phyloP scores from a whole-genome alignment of 495 filamentous ascomycete genomes.

The Cercophora sp. region DNA sequence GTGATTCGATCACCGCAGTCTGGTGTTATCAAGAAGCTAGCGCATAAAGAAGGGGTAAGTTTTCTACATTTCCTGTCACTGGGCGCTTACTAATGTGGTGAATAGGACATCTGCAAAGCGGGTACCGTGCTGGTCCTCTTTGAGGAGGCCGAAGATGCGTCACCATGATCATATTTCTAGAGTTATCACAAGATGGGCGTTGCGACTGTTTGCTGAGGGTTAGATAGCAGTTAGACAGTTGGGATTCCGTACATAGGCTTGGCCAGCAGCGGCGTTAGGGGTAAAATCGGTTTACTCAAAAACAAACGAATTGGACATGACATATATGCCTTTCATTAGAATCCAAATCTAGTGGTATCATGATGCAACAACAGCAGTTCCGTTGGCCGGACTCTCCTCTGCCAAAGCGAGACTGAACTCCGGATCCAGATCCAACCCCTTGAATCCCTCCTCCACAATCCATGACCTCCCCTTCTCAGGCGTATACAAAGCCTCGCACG shows the following conservation, averaged over 20 bases:
- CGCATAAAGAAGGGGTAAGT: conserved; percentile 79
- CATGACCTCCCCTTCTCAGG: conserved; percentile 57
- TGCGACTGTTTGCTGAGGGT: no score
- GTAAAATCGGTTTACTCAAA: no score
- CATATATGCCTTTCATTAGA: no score
- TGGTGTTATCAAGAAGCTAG: conserved; percentile 74
- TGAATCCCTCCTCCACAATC: conserved; percentile 85
- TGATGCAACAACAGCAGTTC: no score
- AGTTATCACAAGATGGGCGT: no score
- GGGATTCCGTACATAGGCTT: no score
- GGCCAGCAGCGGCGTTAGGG: no score
- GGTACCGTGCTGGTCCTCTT: conserved; percentile 56
- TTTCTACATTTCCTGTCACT: not conserved
- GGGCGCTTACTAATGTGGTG: not conserved
- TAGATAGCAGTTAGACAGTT: no score
- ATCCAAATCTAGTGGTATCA: no score
- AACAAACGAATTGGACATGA: no score
- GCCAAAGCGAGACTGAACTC: not conserved
- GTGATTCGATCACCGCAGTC: conserved; percentile 86
- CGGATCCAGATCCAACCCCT: conserved; percentile 50
- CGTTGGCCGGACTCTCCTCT: no score
- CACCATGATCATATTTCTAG: no score
- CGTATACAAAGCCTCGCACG: conserved; percentile 71
- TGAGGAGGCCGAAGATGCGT: conserved; percentile 33
- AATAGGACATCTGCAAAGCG: conserved; percentile 37